Conservation (phyloP, 2,329 filamentous ascomycete species). For the Colletotrichum sp. region DNA sequence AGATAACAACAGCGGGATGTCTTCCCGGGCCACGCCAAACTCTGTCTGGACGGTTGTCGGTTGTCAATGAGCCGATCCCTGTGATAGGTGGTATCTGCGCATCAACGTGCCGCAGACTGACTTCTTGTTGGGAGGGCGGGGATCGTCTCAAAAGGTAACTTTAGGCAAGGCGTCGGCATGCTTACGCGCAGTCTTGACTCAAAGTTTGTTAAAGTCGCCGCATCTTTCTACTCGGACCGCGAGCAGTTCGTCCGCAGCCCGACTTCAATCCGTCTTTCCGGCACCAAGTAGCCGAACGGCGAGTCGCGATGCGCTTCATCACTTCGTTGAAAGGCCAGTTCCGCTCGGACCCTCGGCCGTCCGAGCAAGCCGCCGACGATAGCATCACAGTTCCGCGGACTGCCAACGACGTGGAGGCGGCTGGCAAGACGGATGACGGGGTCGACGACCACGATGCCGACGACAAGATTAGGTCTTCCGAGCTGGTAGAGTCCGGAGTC, state of each 20-base stretch:
- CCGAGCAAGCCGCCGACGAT: not conserved
- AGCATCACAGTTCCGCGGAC: not conserved
- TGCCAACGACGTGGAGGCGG: not conserved
- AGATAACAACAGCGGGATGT: not conserved
- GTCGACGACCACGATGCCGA: not conserved
- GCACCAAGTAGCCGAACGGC: not conserved
- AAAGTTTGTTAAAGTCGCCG: not conserved
- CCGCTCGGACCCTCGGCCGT: not conserved
- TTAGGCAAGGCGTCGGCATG: not conserved
- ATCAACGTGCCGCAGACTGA: not conserved
- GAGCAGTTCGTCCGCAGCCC: not conserved
- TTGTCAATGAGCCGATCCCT: not conserved
- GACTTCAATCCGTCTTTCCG: not conserved
- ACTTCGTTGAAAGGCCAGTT: not conserved
- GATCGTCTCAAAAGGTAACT: conserved; percentile 1
- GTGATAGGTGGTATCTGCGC: not conserved
- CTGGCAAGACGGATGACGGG: not conserved
- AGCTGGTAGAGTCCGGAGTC: not conserved
- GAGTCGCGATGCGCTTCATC: not conserved
- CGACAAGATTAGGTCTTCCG: not conserved
- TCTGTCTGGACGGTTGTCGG: not conserved
- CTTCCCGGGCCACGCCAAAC: not conserved
- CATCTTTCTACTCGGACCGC: not conserved
- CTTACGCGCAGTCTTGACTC: not conserved
- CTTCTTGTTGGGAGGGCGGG: not conserved